Conservation (phyloP, 2,329 filamentous ascomycete species). For the Endothia cerciana region DNA sequence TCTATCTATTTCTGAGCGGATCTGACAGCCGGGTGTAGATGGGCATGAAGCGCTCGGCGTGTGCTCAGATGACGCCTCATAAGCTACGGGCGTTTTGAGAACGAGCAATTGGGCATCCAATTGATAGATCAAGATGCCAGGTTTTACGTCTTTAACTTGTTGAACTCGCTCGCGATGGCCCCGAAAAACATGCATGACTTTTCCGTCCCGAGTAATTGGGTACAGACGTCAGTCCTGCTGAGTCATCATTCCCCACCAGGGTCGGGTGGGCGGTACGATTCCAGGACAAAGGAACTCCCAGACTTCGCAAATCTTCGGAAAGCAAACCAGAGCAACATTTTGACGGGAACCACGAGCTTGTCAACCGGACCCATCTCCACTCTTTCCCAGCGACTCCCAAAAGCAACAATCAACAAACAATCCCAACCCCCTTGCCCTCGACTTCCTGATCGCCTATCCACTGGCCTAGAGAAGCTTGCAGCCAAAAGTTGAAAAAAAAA, state of each 20-base stretch:
- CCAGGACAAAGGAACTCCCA: constrained; percentile 8
- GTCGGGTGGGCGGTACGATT: constrained; percentile 12
- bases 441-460: constrained; percentile 21
- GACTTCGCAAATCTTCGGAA: constrained; percentile 8
- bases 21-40: neutral
- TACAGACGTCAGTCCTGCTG: constrained; percentile 1
- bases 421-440: constrained; percentile 10
- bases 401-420: constrained; percentile 17
- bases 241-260: constrained; percentile 12
- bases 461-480: neutral
- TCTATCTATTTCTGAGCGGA: neutral
- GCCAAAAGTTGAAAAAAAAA: constrained; percentile 2
- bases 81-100: neutral
- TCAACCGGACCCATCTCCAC: constrained; percentile 27
- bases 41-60: neutral
- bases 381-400: constrained; percentile 26
- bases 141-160: neutral
- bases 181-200: constrained; percentile 18
- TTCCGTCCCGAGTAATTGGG: constrained; percentile 15
- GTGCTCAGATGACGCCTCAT: neutral
- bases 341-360: constrained; percentile 23
- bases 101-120: neutral
- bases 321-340: constrained; percentile 23
- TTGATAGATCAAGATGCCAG: too few relatives aligned
- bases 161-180: neutral